Base-by-base conservation (phyloP, 2,329 filamentous ascomycete genomes). In the Stylonectria norvegica region DNA sequence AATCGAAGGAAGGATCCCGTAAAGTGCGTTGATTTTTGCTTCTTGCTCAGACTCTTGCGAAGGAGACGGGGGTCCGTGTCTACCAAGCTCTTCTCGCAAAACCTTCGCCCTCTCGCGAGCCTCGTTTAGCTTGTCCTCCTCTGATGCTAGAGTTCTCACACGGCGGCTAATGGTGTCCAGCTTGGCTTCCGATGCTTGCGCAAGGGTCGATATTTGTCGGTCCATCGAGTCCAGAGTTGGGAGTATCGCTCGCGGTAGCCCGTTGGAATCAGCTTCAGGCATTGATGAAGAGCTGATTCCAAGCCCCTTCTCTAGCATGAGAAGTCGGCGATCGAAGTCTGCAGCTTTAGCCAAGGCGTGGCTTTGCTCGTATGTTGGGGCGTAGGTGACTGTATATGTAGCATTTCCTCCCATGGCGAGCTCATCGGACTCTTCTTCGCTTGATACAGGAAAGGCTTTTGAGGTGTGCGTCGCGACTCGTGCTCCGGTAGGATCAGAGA, bases 1-100 rank as follows among this genome's bases (percentile, higher is more conserved):
- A 43, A 98, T 93, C 0, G 88, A 93, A 2, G 89, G 85, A 12
- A 98, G 71, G 3, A 89, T 87, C 1, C 86, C 85, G 64, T 96
- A 96, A 5, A 98, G 77, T 2, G 90, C 87, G 50, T 95, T 93
- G 61, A 98, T 86, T 62, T 95, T 95, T 38, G 86, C 76, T 28
- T 82, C 76, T 55, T 94, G 86, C 54, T 95, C 89, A 7, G 75
- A 69, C 48, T 83, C 72, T 41, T 77, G 63, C 7, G 58, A 55
- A 15, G 72, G 67, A 4, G 67, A 58, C 2, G 66, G 53, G 4
- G 68, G 61, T 7, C 61, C 69, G 14, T 72, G 70, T 20, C 69
- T 64, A 8, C 71, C 70, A 16, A 83, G 66, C 19, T 78, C 75
- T 40, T 84, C 81, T 46, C 83, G 73, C 1, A 81, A 72, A 27